phyloP scores from a whole-genome alignment of 2,329 filamentous ascomycete species.

The Cercospora janseana region DNA sequence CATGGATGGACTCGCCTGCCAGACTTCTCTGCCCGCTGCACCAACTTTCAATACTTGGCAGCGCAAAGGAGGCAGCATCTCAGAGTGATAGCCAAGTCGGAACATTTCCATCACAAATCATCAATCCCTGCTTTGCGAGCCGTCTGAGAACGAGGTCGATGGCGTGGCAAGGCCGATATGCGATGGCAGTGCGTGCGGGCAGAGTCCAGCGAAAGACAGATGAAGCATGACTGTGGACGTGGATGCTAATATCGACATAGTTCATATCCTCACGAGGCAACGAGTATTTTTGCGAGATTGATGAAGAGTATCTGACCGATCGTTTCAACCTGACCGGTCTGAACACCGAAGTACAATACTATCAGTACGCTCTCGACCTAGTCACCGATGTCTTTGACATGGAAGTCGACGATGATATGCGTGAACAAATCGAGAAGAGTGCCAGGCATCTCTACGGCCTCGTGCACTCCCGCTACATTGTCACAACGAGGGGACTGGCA shows the following conservation, averaged over 20 bases:
- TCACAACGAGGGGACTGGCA: constrained; percentile 85
- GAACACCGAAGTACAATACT: constrained; percentile 97
- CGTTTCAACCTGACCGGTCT: constrained; percentile 96
- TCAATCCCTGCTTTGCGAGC: too few species aligned
- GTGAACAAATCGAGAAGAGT: constrained; percentile 96
- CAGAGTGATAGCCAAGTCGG: too few species aligned
- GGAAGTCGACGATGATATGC: constrained; percentile 97
- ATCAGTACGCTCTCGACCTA: constrained; percentile 95
- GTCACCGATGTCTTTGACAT: constrained; percentile 98
- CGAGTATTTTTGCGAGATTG: constrained; percentile 99
- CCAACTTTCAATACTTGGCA: neutral
- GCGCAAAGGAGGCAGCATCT: neutral
- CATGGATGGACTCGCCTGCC: neutral
- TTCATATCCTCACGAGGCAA: constrained; percentile 97
- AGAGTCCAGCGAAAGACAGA: neutral
- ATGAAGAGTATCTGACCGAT: constrained; percentile 97
- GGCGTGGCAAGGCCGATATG: too few species aligned
- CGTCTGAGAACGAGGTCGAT: too few species aligned
- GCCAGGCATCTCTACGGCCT: constrained; percentile 93
- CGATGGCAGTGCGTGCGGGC: too few species aligned
- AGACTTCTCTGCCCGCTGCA: neutral
- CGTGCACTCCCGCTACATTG: constrained; percentile 94
- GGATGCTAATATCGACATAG: constrained; percentile 50
- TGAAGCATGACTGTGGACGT: neutral
- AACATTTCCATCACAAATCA: too few species aligned